Evolutionary conservation across 2,329 filamentous ascomycete species (phyloP), one percentile per base, ranked within the genome.

Genomic region (Aureobasidium musti): DNA sequence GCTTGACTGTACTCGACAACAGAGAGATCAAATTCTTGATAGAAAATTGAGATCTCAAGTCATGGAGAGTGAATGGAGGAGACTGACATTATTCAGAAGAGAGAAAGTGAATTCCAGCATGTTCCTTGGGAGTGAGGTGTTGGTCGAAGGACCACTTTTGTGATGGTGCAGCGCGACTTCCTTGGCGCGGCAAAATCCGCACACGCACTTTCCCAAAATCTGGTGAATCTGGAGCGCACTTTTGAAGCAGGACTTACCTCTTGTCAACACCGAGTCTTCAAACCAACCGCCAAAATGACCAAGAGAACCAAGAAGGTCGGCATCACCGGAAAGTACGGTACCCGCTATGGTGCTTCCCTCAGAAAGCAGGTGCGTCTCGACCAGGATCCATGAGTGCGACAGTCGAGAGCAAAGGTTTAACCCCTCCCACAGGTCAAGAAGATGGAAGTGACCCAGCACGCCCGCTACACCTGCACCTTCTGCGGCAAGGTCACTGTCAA

Each of bases 401-500:
- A 28, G 59, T 52, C 59, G 45, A 39, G 59, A 52, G 43, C 59
- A 30, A 39, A n/a, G 19, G 35, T 63, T 63, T 63, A 63, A 63
- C 59, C 59, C 45, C 59, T 63, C 59, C 41, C 59, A 66, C 64
- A 66, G 64, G 90, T 95, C 80, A 98, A 98, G 92, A 97, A 97
- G 91, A 97, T 97, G 90, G 95, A 98, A 90, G 91, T 98, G 82
- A 91, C 91, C 78, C 95, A 98, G 84, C 95, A 99, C 87, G 92
- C 92, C 85, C 90, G 90, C 82, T 98, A 97, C 82, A 89, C 89
- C 80, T 98, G 94, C 89, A 94, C 93, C 74, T 99, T 98, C 91
- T 97, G 92, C 88, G 94, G 94, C 80, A 98, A 98, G 90, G 89
- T 88, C 81, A 91, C 89, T 39, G 76, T 78, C 70, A 78, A 78